Conservation (phyloP, 1,284 basidiomycete species). For the Ceratobasidium sp. region DNA sequence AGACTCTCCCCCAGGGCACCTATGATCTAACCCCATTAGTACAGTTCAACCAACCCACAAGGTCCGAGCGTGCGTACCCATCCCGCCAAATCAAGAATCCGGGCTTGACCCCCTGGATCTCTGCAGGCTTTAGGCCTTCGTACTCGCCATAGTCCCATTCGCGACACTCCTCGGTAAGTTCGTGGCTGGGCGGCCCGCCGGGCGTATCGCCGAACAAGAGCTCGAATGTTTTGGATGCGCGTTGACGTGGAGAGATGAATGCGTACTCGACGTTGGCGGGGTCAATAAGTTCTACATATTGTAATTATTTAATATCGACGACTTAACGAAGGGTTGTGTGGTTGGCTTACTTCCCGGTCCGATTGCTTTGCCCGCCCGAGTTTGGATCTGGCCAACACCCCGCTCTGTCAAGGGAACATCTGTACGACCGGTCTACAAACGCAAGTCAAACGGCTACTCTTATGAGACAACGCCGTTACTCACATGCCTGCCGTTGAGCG, state of each 20-base stretch:
- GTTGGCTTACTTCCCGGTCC: slow-evolving; percentile 50
- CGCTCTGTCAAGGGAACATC: slow-evolving; percentile 62
- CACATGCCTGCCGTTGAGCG: slow-evolving; percentile 58
- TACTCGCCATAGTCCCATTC: slow-evolving; percentile 62
- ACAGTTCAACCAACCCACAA: not conserved
- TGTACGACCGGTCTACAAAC: slow-evolving; percentile 58
- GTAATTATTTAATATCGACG: not conserved
- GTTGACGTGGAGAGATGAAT: slow-evolving; percentile 59
- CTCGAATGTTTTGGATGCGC: slow-evolving; percentile 59
- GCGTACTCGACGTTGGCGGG: slow-evolving; percentile 58
- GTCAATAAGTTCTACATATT: slow-evolving; percentile 58
- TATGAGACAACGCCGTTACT: too few relatives aligned
- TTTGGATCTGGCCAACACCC: slow-evolving; percentile 58
- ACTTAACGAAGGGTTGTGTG: not conserved
- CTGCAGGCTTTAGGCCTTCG: slow-evolving; percentile 58
- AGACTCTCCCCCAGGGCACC: slow-evolving; percentile 40
- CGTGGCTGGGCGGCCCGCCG: slow-evolving; percentile 16
- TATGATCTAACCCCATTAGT: not conserved
- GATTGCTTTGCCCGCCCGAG: slow-evolving; percentile 57
- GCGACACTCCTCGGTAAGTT: slow-evolving; percentile 48
- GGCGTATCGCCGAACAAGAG: slow-evolving; percentile 52
- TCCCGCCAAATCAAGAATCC: slow-evolving; percentile 60
- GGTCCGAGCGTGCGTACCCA: slow-evolving; percentile 50
- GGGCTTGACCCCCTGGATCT: slow-evolving; percentile 57
- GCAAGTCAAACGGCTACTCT: too few relatives aligned